Conservation (phyloP, 306 rosid genomes). For the Cicer chorassanicum region DNA sequence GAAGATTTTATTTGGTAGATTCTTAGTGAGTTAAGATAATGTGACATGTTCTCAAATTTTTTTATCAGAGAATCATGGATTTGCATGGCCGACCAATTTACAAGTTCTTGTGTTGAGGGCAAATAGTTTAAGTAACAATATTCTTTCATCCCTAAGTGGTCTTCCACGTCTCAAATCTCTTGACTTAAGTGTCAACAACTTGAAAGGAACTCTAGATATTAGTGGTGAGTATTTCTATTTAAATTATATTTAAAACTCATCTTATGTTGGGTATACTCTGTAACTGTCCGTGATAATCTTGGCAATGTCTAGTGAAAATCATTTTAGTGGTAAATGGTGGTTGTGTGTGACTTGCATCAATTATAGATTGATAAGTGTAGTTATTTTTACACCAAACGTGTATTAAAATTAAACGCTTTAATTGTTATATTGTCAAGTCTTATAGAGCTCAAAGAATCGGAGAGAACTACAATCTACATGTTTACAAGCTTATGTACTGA, state of each 20-base stretch:
- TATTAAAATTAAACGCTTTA: no score
- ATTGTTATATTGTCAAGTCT: no score
- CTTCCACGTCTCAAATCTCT: slow-evolving; percentile 12
- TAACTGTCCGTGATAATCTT: neutral
- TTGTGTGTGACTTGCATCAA: no score
- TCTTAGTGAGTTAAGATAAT: no score
- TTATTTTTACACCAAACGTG: no score
- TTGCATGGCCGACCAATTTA: neutral
- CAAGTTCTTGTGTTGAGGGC: neutral
- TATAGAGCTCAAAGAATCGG: no score
- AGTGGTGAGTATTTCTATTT: neutral
- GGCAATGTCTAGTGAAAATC: no score
- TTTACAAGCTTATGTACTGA: no score
- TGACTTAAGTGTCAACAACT: neutral
- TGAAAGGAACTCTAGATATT: neutral
- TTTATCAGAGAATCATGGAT: neutral
- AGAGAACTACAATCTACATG: no score
- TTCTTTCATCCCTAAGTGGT: neutral
- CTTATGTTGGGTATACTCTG: neutral
- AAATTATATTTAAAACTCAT: neutral
- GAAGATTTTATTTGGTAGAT: no score
- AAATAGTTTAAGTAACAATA: neutral
- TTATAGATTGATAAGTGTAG: no score
- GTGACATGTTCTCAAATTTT: neutral
- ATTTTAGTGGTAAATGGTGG: no score